Conservation (phyloP, 768 basidiomycete species). For the Suillus plorans region DNA sequence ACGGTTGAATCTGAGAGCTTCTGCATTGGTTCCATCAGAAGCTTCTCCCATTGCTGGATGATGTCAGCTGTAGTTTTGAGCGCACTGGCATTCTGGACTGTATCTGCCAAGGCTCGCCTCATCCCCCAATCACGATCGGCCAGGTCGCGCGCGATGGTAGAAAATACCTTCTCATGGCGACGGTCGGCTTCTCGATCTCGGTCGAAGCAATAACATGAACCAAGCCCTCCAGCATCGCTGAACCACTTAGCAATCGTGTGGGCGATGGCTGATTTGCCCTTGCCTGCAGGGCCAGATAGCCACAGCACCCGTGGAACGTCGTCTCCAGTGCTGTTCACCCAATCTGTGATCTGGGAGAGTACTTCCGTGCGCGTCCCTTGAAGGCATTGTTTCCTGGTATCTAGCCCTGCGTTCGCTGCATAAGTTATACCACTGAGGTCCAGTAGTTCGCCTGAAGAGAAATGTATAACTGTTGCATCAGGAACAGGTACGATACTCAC, state of each 20-base stretch:
- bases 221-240: not conserved
- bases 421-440: not conserved
- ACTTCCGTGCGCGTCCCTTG: slow-evolving; percentile 21
- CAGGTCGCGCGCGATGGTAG: slow-evolving; percentile 9
- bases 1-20: slow-evolving; percentile 6
- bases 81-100: not conserved
- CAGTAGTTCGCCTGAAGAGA: not conserved
- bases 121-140: not conserved
- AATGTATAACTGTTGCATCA: not conserved
- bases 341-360: slow-evolving; percentile 24
- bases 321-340: slow-evolving; percentile 16
- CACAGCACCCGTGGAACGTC: not conserved
- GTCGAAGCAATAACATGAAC: slow-evolving; percentile 3
- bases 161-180: slow-evolving; percentile 11
- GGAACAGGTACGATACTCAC: not conserved
- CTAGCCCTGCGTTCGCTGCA: not conserved
- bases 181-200: slow-evolving; percentile 7
- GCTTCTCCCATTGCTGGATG: slow-evolving; percentile 14
- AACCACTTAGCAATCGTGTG: slow-evolving; percentile 17
- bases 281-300: not conserved
- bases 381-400: slow-evolving; percentile 12
- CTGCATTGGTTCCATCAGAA: slow-evolving; percentile 13
- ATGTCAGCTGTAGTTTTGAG: not conserved
- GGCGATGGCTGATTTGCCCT: not conserved
- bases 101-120: not conserved